These are phyloP conservation scores for Aspergillus diversus DNA, from an alignment of 495 filamentous ascomycete species.

Conservation along the genomic window DNA sequence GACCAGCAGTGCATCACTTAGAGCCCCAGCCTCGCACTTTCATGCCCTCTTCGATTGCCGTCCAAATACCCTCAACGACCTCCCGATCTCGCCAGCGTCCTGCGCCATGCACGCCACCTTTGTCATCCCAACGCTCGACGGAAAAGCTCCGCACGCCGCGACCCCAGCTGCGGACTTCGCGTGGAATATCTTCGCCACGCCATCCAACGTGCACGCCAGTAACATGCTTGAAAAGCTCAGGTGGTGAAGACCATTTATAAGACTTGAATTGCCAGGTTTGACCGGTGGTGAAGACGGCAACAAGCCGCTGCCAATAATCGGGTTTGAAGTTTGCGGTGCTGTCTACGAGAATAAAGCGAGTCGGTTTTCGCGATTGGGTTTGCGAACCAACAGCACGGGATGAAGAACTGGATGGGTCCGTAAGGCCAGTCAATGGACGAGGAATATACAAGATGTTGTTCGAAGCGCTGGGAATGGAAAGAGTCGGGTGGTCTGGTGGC, in stretches of 20 bases:
- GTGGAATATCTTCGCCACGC: constrained; percentile 80
- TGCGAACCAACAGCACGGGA: constrained; percentile 29
- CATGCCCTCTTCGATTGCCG: constrained; percentile 87
- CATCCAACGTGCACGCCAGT: constrained; percentile 89
- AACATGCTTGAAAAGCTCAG: constrained; percentile 86
- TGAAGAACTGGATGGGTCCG: constrained; percentile 34
- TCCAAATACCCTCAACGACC: constrained; percentile 93
- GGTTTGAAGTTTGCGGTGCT: constrained; percentile 92
- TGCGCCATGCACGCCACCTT: constrained; percentile 51
- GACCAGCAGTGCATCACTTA: constrained; percentile 30
- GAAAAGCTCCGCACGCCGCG: constrained; percentile 73
- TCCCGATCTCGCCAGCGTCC: constrained; percentile 90
- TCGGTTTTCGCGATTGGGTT: constrained; percentile 62
- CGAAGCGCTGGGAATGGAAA: constrained; percentile 52
- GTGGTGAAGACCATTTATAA: constrained; percentile 92
- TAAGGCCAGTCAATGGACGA: constrained; percentile 74
- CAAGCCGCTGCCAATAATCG: constrained; percentile 95
- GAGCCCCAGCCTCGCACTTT: constrained; percentile 77
- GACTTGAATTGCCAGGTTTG: constrained; percentile 98
- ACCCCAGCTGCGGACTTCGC: constrained; percentile 79
- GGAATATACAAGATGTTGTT: constrained; percentile 82
- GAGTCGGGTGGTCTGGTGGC: constrained; percentile 68
- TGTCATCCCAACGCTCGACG: constrained; percentile 79
- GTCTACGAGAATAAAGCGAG: constrained; percentile 95
- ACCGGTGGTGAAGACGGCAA: constrained; percentile 96